These are phyloP conservation scores for Symmetrospora coprosmae DNA, from an alignment of 768 basidiomycete species.

Conservation along the genomic window DNA sequence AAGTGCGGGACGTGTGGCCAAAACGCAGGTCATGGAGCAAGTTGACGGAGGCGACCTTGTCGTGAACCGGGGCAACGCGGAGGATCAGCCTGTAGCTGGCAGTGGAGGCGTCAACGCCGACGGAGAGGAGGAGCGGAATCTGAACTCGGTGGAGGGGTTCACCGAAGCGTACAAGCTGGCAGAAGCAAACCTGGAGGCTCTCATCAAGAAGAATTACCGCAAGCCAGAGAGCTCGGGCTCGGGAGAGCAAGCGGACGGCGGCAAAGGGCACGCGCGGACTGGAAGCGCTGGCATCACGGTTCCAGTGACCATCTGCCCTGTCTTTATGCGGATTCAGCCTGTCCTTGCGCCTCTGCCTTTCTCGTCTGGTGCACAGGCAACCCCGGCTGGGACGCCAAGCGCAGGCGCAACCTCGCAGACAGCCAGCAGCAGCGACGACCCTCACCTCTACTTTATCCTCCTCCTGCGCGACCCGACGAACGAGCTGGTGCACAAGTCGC, in stretches of 20 bases:
- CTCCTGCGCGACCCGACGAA: slow-evolving; percentile 66
- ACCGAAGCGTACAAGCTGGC: slow-evolving; percentile 70
- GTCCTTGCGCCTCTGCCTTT: slow-evolving; percentile 47
- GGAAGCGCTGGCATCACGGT: slow-evolving; percentile 30
- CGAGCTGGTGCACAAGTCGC: slow-evolving; percentile 56
- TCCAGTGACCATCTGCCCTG: slow-evolving; percentile 59
- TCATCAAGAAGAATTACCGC: slow-evolving; percentile 27
- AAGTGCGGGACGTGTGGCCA: neutral
- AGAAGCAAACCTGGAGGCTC: slow-evolving; percentile 45
- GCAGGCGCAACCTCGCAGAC: slow-evolving; percentile 28
- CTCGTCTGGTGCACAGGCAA: too few relatives aligned
- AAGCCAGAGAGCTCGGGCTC: neutral
- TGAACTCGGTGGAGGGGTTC: slow-evolving; percentile 71
- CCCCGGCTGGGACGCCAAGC: slow-evolving; percentile 31
- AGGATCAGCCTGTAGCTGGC: slow-evolving; percentile 43
- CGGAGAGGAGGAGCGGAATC: slow-evolving; percentile 45
- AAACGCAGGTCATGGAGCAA: slow-evolving; percentile 70
- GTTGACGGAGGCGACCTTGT: slow-evolving; percentile 82
- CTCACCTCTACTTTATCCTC: slow-evolving; percentile 56
- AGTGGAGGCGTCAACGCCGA: slow-evolving; percentile 29
- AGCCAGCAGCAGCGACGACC: slow-evolving; percentile 29
- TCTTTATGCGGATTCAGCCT: slow-evolving; percentile 88
- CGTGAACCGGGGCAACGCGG: slow-evolving; percentile 68
- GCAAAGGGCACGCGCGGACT: slow-evolving; percentile 2
- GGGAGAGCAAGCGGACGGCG: neutral